Conservation (phyloP, 23 red algal species). For the Rhodosorus marinus region DNA sequence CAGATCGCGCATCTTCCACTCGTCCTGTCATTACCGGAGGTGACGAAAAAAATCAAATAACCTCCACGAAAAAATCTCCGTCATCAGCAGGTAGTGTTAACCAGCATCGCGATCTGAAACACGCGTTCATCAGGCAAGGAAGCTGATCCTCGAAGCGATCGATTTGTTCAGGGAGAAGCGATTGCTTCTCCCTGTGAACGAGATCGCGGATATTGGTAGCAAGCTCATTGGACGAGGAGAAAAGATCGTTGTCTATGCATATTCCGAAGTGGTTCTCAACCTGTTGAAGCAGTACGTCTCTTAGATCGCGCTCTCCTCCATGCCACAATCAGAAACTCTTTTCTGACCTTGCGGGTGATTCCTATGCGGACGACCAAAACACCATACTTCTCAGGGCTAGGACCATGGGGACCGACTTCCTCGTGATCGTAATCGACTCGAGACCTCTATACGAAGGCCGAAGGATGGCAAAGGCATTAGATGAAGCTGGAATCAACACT, state of each 20-base stretch:
- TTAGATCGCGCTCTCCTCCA: too few relatives aligned
- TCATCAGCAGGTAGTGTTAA: too few relatives aligned
- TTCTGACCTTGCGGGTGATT: too few relatives aligned
- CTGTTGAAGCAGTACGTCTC: neutral
- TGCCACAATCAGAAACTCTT: too few relatives aligned
- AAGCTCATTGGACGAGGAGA: too few relatives aligned
- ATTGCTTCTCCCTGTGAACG: too few relatives aligned
- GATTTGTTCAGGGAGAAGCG: constrained; percentile 9
- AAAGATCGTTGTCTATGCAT: constrained; percentile 3
- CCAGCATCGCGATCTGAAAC: too few relatives aligned
- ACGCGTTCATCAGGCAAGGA: neutral
- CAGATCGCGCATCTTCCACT: constrained; percentile 1
- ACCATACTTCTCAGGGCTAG: too few relatives aligned
- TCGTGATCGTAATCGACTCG: constrained; percentile 23
- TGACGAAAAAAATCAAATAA: constrained; percentile 1
- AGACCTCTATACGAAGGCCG: constrained; percentile 3
- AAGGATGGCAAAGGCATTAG: constrained; percentile 1
- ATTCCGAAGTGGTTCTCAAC: neutral
- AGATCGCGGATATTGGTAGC: too few relatives aligned
- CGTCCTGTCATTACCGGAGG: constrained; percentile 2
- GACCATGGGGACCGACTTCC: too few relatives aligned
- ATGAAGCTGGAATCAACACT: neutral
- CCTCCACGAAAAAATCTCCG: constrained; percentile 1
- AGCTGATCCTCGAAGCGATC: constrained; percentile 9
- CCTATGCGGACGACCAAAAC: too few relatives aligned